Evolutionary conservation across 306 rosid genomes (phyloP), one percentile per base, ranked within the genome.

Genomic region (Corylus heterophylla): DNA sequence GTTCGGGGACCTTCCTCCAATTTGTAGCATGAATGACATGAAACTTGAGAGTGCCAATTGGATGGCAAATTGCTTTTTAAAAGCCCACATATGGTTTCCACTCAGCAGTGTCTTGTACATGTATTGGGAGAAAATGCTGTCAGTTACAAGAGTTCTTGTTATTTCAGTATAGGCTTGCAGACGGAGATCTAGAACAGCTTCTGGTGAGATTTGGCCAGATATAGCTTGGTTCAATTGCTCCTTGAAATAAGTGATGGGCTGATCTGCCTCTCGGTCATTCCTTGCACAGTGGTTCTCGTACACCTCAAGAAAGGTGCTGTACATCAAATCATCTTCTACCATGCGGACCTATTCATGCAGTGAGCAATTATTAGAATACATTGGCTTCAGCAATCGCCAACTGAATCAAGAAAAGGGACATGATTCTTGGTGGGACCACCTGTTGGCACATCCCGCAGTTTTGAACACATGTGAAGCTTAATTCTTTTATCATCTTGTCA

Each of bases 261-360:
- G 94, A 88, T 96, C 99, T 31, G 99, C 98, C 89, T 93, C 99
- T 22, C 90, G 89, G 80, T 93, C 94, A 75, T 93, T 93, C 81
- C 99, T 91, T 31, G 99, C 93, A 85, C 99, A 96, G 80, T 96
- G 98, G 76, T 96, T 96, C 87, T 96, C 99, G 69, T 96, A 96
- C 79, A 96, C 99, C 93, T 96, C 99, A 80, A 96, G 99, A 89
- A 93, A 93, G 74, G 99, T 93, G 89, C 95, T 96, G 82, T 93
- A 96, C 99, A 96, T 90, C 85, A 96, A 85, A 88, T 96, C 99
- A 84, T 96, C 99, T 86, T 96, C 99, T 67, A 96, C 99, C 99
- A 96, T 89, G 81, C 98, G 99, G 56, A 96, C 99, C 99, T 96
- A 91, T 25, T 69, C 73, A 83, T 52, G 45, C 54, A 87, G 74